phyloP scores from a whole-genome alignment of 1,139 yeast species.

The Kodamaea suecica region DNA sequence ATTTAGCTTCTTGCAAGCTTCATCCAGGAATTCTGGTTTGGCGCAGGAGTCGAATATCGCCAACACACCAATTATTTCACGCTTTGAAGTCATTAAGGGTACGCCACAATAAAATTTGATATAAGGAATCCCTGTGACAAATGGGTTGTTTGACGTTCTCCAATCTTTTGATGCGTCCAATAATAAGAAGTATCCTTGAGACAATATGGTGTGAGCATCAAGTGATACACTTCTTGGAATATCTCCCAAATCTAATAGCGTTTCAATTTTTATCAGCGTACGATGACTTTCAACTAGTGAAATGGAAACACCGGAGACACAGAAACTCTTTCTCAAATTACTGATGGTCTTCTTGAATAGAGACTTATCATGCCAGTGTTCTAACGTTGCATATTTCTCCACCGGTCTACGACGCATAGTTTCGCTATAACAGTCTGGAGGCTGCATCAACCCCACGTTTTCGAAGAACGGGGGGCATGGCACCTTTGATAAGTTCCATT shows the following conservation, averaged over 20 bases:
- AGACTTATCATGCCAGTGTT: slow-evolving; percentile 50
- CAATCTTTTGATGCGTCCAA: slow-evolving; percentile 64
- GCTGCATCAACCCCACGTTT: slow-evolving; percentile 48
- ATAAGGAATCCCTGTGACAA: slow-evolving; percentile 59
- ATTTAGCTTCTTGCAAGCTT: slow-evolving; percentile 33
- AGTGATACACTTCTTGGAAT: slow-evolving; percentile 56
- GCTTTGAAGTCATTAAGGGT: slow-evolving; percentile 43
- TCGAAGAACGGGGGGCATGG: slow-evolving; percentile 54
- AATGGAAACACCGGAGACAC: slow-evolving; percentile 52
- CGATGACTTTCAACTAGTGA: slow-evolving; percentile 51
- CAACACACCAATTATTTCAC: slow-evolving; percentile 54
- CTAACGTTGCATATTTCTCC: slow-evolving; percentile 34
- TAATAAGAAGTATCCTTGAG: slow-evolving; percentile 51
- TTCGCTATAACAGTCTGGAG: slow-evolving; percentile 58
- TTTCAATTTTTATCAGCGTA: slow-evolving; percentile 50
- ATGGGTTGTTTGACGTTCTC: slow-evolving; percentile 59
- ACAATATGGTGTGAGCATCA: slow-evolving; percentile 65
- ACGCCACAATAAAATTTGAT: slow-evolving; percentile 64
- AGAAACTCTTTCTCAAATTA: slow-evolving; percentile 33
- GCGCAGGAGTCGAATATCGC: slow-evolving; percentile 55
- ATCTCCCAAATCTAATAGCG: slow-evolving; percentile 43
- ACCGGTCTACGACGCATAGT: slow-evolving; percentile 39
- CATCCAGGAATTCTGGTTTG: slow-evolving; percentile 35
- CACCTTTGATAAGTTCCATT: slow-evolving; percentile 54
- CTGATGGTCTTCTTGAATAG: slow-evolving; percentile 39